Conservation (phyloP, 495 filamentous ascomycete species). For the Lophiotrema nucula region DNA sequence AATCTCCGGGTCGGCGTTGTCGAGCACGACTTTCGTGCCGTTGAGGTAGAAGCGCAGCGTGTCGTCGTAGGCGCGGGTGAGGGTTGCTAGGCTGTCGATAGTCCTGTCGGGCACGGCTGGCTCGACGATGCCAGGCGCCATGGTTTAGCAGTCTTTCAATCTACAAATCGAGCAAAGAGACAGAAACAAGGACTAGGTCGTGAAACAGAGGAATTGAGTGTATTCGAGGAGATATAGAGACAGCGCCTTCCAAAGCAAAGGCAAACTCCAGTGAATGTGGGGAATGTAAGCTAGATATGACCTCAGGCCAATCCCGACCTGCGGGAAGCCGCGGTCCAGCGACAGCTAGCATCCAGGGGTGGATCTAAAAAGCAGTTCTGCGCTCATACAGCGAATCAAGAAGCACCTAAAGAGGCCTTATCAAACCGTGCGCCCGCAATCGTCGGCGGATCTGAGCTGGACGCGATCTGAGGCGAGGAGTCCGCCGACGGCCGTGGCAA, state of each 20-base stretch:
- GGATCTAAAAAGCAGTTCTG: not conserved
- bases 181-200: not conserved
- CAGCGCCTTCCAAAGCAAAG: not conserved
- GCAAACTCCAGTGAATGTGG: not conserved
- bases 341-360: not conserved
- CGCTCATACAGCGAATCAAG: conserved; percentile 8
- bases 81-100: conserved; percentile 48
- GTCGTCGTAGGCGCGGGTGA: conserved; percentile 61
- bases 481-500: conserved; percentile 21
- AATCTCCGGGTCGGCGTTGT: conserved; percentile 79
- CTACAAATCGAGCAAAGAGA: not conserved
- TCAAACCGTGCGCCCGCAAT: too few species aligned
- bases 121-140: conserved; percentile 61
- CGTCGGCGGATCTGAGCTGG: too few species aligned
- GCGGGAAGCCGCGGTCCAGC: not conserved
- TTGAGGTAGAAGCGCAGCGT: conserved; percentile 86
- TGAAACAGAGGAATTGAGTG: conserved; percentile 2
- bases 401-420: conserved; percentile 11
- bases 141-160: conserved; percentile 32
- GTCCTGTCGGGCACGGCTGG: conserved; percentile 51
- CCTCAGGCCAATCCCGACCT: not conserved
- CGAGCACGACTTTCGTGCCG: conserved; percentile 82
- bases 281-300: not conserved
- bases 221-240: not conserved
- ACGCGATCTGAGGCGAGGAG: too few species aligned